These are phyloP conservation scores for Diutina rugosa DNA, from an alignment of 1,139 yeast genomes.

Conservation along the genomic window DNA sequence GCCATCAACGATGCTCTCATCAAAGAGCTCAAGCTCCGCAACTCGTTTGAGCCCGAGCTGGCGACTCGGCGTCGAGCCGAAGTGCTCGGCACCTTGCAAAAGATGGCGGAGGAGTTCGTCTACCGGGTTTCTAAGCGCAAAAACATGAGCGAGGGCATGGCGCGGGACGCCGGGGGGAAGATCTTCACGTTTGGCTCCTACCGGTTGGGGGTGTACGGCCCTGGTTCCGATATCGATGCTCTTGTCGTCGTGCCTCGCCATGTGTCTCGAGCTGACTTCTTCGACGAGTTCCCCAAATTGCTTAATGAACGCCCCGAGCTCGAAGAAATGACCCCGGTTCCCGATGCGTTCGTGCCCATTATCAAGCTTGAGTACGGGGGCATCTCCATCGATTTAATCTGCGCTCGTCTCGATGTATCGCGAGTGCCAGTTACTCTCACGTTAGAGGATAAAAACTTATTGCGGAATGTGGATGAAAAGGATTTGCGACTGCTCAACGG, in stretches of 20 bases:
- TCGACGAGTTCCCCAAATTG: conserved; percentile 59
- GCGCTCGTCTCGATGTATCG: conserved; percentile 71
- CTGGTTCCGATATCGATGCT: conserved; percentile 96
- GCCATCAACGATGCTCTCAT: conserved; percentile 63
- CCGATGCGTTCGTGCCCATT: conserved; percentile 95
- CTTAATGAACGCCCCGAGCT: conserved; percentile 62
- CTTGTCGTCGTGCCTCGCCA: conserved; percentile 93
- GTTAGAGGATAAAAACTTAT: conserved; percentile 70
- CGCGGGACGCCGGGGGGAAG: conserved; percentile 93
- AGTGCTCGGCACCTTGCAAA: conserved; percentile 59
- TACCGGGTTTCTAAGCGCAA: conserved; percentile 63
- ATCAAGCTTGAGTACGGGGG: conserved; percentile 81
- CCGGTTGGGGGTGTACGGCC: conserved; percentile 91
- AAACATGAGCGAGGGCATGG: conserved; percentile 97
- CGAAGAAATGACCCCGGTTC: conserved; percentile 84
- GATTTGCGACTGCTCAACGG: conserved; percentile 88
- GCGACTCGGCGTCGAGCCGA: conserved; percentile 73
- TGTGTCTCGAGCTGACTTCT: conserved; percentile 83
- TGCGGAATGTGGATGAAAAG: conserved; percentile 79
- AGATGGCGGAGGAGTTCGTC: conserved; percentile 68
- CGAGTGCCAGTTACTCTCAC: conserved; percentile 67
- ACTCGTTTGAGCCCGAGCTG: conserved; percentile 77
- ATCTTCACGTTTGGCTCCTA: conserved; percentile 92
- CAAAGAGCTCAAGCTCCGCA: conserved; percentile 67
- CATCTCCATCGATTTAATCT: conserved; percentile 80